Evolutionary conservation across 1,139 yeast species (phyloP), one percentile per base, ranked within the genome.

Genomic region (Starmera stellimalicola): DNA sequence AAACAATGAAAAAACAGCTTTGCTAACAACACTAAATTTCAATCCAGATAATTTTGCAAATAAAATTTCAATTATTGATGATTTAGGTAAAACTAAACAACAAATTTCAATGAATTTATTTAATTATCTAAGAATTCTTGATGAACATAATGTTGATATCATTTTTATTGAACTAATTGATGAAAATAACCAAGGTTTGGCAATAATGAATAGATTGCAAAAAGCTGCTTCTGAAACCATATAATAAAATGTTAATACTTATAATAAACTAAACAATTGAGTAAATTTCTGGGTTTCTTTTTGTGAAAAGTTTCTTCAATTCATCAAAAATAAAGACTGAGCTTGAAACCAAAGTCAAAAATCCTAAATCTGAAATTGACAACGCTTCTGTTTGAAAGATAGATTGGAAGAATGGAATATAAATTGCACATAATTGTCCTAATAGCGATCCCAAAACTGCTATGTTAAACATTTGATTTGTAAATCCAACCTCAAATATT

Each of bases 311-410:
- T 58, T 91, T 91, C 55, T 91, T 70, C 29, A 66, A 50, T 59
- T 91, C 98, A 60, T 91, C 98, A 11, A 72, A 84, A 54, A 85
- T 62, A 60, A 88, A 77, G 5, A 91, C 96, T 7, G 84, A 62
- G 51, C 94, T 81, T 34, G 95, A 73, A 33, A 88, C 60, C 10
- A 63, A 39, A 3, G 73, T 43, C 51, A 91, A 68, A 44, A 73
- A 75, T 11, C 75, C 32, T 48, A 88, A 60, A 54, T 91, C 98
- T 15, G 67, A 57, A 7, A 85, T 53, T 31, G 70, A 64, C 38
- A 91, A 65, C 0, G 95, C 87, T 58, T 91, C 97, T 4, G 98
- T 91, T 57, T 91, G 96, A 70, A 91, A 91, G 38, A 91, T 73
- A 8, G 73, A 55, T 59, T 91, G 97, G 67, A 91, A 81, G 51